Base-by-base conservation (phyloP, 176 grass and related monocot species). In the Rhynchospora pubera region DNA sequence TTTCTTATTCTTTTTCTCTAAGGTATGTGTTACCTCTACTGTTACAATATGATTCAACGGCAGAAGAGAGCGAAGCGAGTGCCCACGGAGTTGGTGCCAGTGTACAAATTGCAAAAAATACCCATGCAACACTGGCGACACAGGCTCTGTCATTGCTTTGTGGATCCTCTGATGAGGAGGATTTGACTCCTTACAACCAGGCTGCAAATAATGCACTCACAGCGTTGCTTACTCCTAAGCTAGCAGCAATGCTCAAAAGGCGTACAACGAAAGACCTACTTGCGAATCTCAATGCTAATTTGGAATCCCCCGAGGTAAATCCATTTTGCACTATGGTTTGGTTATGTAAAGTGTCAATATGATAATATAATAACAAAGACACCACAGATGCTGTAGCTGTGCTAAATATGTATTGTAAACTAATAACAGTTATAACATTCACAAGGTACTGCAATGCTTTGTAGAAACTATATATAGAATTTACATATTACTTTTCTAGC, bases 91-190 rank as follows among this genome's bases (percentile, higher is more conserved):
- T 98, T 84, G 96, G 96, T 83, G 85, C 96, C 86, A 95, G 92
- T 87, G 89, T 99, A 82, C 96, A 99, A 85, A 99, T 93, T 87
- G 91, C 92, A 18, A 99, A 99, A 93, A 99, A 99, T 80, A 56
- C 83, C 83, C 96, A 99, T 93, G 96, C 96, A 51, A 51, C 85
- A 59, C 91, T 57, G 80, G 86, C 96, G 76, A 85, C 86, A 84
- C 86, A 90, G 61, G 92, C 96, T 87, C 81, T 99, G 67, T 95
- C 96, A 70, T 89, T 81, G 79, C 84, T 99, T 65, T 95, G 89
- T 72, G 96, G 96, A 84, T 53, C 89, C 67, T 90, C 51, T 84
- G 83, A 79, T 14, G 69, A 93, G 47, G 89, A 84, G 66, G 84
- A 88, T 57, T 60, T 59, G 16, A 91, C 82, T 47, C 92, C 96